Percentiles rank a stretch among this genome's conserved stretches.
Conservation (phyloP, 371 early-diverging fungal genomes). For the Thermomucor indicae-seudaticae region DNA sequence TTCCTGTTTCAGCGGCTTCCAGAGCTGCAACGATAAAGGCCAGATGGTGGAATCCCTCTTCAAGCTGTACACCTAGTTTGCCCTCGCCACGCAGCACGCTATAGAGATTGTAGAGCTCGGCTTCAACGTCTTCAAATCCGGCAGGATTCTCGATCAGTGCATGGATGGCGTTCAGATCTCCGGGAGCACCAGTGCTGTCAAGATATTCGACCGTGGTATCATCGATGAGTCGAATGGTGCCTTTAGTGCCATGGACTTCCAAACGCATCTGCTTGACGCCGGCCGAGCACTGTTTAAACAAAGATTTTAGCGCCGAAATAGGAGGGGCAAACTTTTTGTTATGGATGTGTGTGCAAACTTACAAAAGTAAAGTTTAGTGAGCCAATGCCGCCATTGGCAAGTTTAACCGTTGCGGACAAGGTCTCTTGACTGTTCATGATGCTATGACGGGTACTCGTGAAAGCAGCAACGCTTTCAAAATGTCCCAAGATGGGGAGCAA, state of each 20-base stretch:
- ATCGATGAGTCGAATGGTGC: conserved; percentile 30
- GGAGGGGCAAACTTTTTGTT: background rate
- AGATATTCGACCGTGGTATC: conserved; percentile 24
- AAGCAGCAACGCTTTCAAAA: conserved; percentile 33
- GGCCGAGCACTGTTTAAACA: conserved; percentile 28
- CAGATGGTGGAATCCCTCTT: conserved; percentile 43
- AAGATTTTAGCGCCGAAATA: background rate
- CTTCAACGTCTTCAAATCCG: conserved; percentile 42
- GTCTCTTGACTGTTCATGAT: conserved; percentile 40
- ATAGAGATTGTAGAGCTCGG: conserved; percentile 35
- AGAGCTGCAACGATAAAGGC: conserved; percentile 41
- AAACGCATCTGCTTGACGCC: conserved; percentile 27
- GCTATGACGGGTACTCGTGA: conserved; percentile 33
- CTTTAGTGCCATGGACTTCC: conserved; percentile 39
- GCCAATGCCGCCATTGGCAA: conserved; percentile 37
- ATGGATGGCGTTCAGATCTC: conserved; percentile 11
- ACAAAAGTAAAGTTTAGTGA: conserved; percentile 48
- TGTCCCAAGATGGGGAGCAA: conserved; percentile 37
- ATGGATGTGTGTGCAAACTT: conserved; percentile 13
- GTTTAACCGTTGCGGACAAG: conserved; percentile 28
- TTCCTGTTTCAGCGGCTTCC: conserved; percentile 32
- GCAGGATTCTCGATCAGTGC: conserved; percentile 9
- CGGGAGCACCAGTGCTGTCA: conserved; percentile 19
- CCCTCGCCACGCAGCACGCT: conserved; percentile 23
- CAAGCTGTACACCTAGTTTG: conserved; percentile 23